Evolutionary conservation across 2,329 filamentous ascomycete genomes (phyloP), one percentile per base, ranked within the genome.

Genomic region (Penicillium rolfsii): DNA sequence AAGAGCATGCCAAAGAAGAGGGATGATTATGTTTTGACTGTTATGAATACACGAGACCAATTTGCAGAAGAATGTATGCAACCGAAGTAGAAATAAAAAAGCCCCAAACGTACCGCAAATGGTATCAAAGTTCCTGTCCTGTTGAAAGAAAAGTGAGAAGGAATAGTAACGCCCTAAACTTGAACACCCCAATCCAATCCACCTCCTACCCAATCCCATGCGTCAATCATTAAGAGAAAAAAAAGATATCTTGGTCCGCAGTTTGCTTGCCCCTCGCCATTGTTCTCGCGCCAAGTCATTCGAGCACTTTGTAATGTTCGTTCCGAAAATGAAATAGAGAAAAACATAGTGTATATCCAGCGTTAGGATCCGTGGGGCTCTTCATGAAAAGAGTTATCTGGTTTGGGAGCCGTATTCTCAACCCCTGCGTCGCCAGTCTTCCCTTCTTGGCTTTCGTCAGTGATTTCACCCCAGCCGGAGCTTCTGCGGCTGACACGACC

Each of bases 381-480:
- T 56, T 64, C 57, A 33, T 58, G 33, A 52, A 63, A 57, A 38
- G 58, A 52, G 5, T 48, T 52, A 12, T 59, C 59, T 11, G 61
- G 52, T 35, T 60, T 76, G 68, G 33, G 55, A 63, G 57, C 66
- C 73, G 65, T 84, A 83, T 57, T 80, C 73, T 41, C 62, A 28
- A 65, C 66, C 19, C 33, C 52, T 35, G 52, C 59, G 19, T 70
- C 64, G 28, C 46, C 48, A 58, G 64, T 16, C 49, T 73, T 73
- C 26, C 73, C 72, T 5, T 73, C 70, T 16, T 76, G 71, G 24
- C 67, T 68, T 57, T 76, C 75, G 14, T 77, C 76, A 1, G 71
- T 73, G 22, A 81, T 76, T 55, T 80, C 79, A 26, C 77, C 78
- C 79, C 78, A 80, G 12, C 74, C 79, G 14, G 79, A 81, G 60